Evolutionary conservation across 2,329 filamentous ascomycete genomes (phyloP), one percentile per base, ranked within the genome.

Genomic region (Stachybotrys chlorohalonatus): DNA sequence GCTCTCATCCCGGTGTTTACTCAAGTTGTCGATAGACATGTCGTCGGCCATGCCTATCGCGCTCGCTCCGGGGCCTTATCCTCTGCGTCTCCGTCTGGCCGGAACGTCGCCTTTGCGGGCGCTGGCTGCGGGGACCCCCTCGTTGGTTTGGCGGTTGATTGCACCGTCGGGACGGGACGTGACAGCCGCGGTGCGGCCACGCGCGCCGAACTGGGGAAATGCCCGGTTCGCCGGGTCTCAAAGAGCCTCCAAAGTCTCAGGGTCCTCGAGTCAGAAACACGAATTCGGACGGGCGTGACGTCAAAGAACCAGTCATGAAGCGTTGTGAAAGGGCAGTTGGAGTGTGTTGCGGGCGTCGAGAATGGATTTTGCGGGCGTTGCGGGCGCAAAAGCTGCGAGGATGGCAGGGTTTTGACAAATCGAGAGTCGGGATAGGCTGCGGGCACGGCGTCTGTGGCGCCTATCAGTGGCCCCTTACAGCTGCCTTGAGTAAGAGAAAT

Each of bases 11-110:
- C 80, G 67, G 59, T 56, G 59, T 51, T 70, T 68, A 55, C 65
- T 60, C 58, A 64, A 63, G 56, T 60, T 62, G 53, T 85, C 82
- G 70, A 85, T 81, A 62, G 83, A 85, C 83, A 85, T 86, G 62
- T 75, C 82, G 72, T 84, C 81, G 72, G 81, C 80, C 82, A 86
- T 86, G 69, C 75, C 76, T 75, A 70, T 24, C 24, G 24, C 24
- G 24, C 24, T 24, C 61, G 62, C 15, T 39, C n/a, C 50, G 36
- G 13, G 36, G 2, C 36, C 36, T 42, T 42, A 13, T 42, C 36
- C 36, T 42, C 36, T 42, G 9, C 36, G 36, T 42, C 3, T 42
- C 36, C 36, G 36, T 42, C 36, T 5, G 36, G 9, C 36, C 9
- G 24, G 24, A 24, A 24, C 24, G 36, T 42, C 36, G 36, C 36